Evolutionary conservation across 1,284 basidiomycete genomes (phyloP), one percentile per base, ranked within the genome.

Genomic region (Pterula multifida): DNA sequence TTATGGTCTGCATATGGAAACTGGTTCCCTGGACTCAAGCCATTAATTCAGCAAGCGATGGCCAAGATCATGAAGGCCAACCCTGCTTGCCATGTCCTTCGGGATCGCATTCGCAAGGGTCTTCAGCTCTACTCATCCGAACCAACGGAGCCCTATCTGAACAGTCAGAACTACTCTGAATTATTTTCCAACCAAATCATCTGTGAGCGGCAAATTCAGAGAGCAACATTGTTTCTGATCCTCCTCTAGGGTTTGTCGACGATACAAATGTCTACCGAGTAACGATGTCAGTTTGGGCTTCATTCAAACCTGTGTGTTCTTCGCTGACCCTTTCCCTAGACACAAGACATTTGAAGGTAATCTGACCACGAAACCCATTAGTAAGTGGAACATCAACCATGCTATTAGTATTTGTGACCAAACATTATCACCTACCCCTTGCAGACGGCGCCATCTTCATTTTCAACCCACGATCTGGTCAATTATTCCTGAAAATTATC

Each of bases 281-380:
- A 51, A 98, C 95, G 4, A 98, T 99, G 78, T 80, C 62, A 55
- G 75, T 63, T n/a, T n/a, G n/a, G 46, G 19, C 15, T 22, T 36
- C 42, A 21, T 39, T 28, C 3, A 36, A n/a, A 24, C 49, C 17
- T 25, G 28, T 25, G 15, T 32, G 23, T 15, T 46, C 26, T 19
- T 11, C 52, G 19, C 36, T 55, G 28, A 47, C 50, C 56, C 3
- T 50, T 32, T 17, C 44, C 55, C 35, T 54, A 80, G 78, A 62
- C 96, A 98, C 75, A 97, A 98, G 74, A 98, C 95, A 3, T 98
- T 99, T 66, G 96, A 98, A 72, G 96, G 94, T 63, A 99, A 98
- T 68, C 79, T 98, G 79, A 98, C 96, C 17, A 99, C 96, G 26
- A 99, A 99, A 69, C 96, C 96, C 1, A 98, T 99, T 75, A 98